A percentile compares a stretch with the other conserved stretches of the same genome.
phyloP scores from a whole-genome alignment of 2,329 filamentous ascomycete genomes.

The Rutstroemia sp. region DNA sequence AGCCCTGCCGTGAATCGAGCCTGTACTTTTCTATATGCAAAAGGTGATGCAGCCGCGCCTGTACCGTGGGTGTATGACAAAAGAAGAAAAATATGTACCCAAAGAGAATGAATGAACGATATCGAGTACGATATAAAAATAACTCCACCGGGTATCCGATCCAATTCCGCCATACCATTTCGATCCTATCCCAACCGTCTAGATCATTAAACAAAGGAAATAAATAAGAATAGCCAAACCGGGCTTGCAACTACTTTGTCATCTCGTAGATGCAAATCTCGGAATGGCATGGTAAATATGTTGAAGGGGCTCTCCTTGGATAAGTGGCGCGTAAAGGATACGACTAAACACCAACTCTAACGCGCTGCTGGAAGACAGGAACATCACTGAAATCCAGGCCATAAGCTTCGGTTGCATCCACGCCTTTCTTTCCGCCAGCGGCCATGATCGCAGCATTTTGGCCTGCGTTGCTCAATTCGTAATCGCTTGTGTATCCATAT shows the following conservation, averaged over 20 bases:
- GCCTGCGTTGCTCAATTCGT: constrained; percentile 15
- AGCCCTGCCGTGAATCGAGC: too few relatives aligned
- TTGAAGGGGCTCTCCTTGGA: too few relatives aligned
- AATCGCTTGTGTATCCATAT: constrained; percentile 17
- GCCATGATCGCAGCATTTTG: constrained; percentile 10
- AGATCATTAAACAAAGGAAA: neutral
- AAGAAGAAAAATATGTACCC: too few relatives aligned
- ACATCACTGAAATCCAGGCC: constrained; percentile 22
- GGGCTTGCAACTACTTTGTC: neutral
- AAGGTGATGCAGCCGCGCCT: too few relatives aligned
- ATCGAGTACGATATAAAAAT: too few relatives aligned
- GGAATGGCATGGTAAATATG: too few relatives aligned
- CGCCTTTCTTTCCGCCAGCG: constrained; percentile 11
- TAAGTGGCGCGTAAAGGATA: neutral
- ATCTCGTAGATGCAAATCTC: too few relatives aligned
- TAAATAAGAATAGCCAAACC: neutral
- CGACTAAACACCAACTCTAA: constrained; percentile 1
- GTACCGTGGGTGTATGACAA: too few relatives aligned
- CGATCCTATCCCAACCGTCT: neutral
- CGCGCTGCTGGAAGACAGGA: constrained; percentile 18
- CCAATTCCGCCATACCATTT: neutral
- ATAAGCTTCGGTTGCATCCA: constrained; percentile 9
- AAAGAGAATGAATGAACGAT: too few relatives aligned
- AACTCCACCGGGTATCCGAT: neutral
- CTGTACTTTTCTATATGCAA: too few relatives aligned